phyloP scores from a whole-genome alignment of 305 asterid species.

The Fraxinus greggii region DNA sequence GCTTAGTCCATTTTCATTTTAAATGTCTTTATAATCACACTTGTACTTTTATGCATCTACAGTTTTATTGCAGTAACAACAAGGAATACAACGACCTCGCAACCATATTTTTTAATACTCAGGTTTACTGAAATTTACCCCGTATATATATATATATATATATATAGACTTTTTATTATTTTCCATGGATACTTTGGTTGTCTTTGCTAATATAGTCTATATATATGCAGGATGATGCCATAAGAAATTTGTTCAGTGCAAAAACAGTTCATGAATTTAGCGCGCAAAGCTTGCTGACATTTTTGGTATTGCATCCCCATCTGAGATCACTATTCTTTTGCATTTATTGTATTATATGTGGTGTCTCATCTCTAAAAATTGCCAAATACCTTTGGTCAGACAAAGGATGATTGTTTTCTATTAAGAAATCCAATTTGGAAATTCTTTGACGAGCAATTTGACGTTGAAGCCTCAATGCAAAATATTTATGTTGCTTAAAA shows the following conservation, averaged over 20 bases:
- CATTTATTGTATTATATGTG: not conserved
- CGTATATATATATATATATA: too few species aligned
- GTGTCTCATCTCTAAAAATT: not conserved
- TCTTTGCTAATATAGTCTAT: constrained; percentile 33
- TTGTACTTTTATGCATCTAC: constrained; percentile 29
- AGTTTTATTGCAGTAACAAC: constrained; percentile 73
- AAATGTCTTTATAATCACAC: constrained; percentile 15
- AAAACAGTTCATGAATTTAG: constrained; percentile 93
- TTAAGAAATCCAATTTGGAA: not conserved
- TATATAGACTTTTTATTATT: not conserved
- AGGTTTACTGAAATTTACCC: constrained; percentile 49
- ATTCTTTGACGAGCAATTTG: not conserved
- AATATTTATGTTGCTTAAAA: not conserved
- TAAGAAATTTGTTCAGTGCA: constrained; percentile 95
- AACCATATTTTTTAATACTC: constrained; percentile 93
- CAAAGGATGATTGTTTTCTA: not conserved
- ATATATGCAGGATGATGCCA: constrained; percentile 89
- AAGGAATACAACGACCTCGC: constrained; percentile 96
- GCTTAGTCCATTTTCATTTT: not conserved
- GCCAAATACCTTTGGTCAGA: not conserved
- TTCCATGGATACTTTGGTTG: not conserved
- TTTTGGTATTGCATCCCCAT: constrained; percentile 56
- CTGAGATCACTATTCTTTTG: constrained; percentile 15
- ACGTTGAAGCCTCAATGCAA: not conserved
- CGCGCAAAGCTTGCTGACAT: constrained; percentile 81